These are phyloP conservation scores for Debaryomyces fabryi DNA, from an alignment of 1,139 yeast genomes.

Conservation along the genomic window DNA sequence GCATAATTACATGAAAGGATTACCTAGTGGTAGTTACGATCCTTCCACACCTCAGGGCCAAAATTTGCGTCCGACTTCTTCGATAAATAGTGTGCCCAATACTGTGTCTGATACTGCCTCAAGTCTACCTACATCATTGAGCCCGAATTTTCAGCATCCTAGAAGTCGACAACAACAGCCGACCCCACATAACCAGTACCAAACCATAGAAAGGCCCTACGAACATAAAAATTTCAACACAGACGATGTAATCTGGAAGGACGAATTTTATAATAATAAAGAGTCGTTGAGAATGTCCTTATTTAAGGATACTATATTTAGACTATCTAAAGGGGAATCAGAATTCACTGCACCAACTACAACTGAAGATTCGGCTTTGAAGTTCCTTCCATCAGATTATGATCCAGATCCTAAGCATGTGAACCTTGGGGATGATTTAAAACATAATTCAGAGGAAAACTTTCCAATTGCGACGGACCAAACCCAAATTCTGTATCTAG, in stretches of 20 bases:
- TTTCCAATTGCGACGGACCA: background rate
- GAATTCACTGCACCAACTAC: background rate
- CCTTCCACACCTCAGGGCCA: background rate
- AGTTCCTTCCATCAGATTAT: background rate
- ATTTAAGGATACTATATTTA: conserved; percentile 21
- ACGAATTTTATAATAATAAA: conserved; percentile 16
- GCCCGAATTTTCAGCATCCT: background rate
- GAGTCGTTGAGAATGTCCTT: conserved; percentile 23
- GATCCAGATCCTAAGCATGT: background rate
- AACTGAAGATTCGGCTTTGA: background rate
- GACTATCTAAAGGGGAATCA: background rate
- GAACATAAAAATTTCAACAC: background rate
- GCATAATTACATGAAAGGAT: background rate
- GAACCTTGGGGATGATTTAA: background rate
- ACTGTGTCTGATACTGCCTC: background rate
- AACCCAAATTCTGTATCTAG: background rate
- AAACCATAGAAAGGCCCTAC: too few species aligned
- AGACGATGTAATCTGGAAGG: background rate
- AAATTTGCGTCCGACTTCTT: background rate
- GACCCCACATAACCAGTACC: background rate
- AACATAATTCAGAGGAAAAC: background rate
- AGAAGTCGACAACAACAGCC: background rate
- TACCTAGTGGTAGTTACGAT: background rate
- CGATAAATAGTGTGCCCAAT: background rate
- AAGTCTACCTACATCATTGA: background rate